A percentile compares a stretch with the other conserved stretches of the same genome.
These are phyloP conservation scores for Hanseniaspora gamundiae DNA, from an alignment of 1,139 yeast species.

Conservation along the genomic window DNA sequence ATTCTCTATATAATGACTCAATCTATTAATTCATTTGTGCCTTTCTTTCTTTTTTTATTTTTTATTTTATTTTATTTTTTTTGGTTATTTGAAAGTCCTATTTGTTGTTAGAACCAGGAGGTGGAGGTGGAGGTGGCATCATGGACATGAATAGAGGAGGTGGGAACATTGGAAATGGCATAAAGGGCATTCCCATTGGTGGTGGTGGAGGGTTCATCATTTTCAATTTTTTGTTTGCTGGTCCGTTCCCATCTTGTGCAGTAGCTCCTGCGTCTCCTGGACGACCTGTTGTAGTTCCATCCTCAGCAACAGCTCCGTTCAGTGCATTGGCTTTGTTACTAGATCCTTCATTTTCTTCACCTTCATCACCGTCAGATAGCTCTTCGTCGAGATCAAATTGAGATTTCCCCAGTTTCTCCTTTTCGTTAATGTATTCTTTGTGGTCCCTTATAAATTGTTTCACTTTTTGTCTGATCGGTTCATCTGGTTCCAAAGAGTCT, in stretches of 20 bases:
- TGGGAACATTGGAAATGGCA: constrained; percentile 19
- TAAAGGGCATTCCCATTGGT: constrained; percentile 10
- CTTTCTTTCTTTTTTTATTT: no score
- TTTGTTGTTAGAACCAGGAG: neutral
- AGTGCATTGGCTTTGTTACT: no score
- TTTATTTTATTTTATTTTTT: no score
- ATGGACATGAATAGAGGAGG: constrained; percentile 10
- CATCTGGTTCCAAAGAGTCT: constrained; percentile 56
- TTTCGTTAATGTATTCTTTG: constrained; percentile 19
- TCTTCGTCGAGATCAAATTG: constrained; percentile 5
- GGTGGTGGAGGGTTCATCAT: constrained; percentile 8
- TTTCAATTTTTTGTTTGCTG: constrained; percentile 8
- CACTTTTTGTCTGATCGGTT: constrained; percentile 43
- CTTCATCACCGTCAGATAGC: neutral
- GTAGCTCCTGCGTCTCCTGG: neutral
- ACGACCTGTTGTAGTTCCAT: neutral
- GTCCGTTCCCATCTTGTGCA: neutral
- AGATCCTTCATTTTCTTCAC: constrained; percentile 5
- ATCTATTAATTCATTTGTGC: no score
- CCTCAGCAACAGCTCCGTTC: no score
- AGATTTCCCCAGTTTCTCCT: constrained; percentile 19
- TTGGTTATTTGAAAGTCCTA: no score
- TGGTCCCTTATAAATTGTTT: constrained; percentile 39
- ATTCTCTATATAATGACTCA: neutral
- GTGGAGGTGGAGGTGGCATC: constrained; percentile 9